Conservation (phyloP, 495 filamentous ascomycete species). For the Usnea hakonensis region DNA sequence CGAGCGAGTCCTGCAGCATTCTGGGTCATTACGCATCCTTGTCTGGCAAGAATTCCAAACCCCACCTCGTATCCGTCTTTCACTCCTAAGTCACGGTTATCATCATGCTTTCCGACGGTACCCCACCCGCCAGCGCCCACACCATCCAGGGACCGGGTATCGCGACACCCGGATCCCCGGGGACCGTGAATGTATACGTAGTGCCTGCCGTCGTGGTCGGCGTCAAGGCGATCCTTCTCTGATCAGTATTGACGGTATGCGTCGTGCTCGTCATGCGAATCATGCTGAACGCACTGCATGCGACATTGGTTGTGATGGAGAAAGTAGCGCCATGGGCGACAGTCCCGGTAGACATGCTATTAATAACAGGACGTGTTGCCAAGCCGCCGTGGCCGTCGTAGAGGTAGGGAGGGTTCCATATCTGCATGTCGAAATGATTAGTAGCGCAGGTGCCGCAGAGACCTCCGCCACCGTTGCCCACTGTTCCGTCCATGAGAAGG, state of each 20-base stretch:
- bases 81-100: not conserved
- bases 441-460: conserved; percentile 38
- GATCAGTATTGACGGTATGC: conserved; percentile 46
- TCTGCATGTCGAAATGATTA: conserved; percentile 47
- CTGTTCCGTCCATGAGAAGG: conserved; percentile 45
- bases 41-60: too few relatives aligned
- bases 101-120: conserved; percentile 22
- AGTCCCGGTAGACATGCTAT: conserved; percentile 19
- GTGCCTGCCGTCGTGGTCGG: not conserved
- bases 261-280: conserved; percentile 33
- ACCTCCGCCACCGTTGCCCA: conserved; percentile 45
- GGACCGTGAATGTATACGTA: conserved; percentile 30
- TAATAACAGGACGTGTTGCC: conserved; percentile 34
- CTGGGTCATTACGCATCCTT: not conserved
- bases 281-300: conserved; percentile 24
- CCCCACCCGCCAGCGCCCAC: conserved; percentile 38
- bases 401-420: conserved; percentile 44
- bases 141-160: conserved; percentile 46
- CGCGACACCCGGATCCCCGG: conserved; percentile 36
- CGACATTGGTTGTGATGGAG: conserved; percentile 30
- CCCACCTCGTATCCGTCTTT: not conserved
- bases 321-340: conserved; percentile 31
- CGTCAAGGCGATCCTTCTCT: conserved; percentile 37
- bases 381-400: conserved; percentile 33
- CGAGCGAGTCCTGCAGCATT: too few relatives aligned